Conservation (phyloP, 116 monocot species). For the Posidonia oceanica region DNA sequence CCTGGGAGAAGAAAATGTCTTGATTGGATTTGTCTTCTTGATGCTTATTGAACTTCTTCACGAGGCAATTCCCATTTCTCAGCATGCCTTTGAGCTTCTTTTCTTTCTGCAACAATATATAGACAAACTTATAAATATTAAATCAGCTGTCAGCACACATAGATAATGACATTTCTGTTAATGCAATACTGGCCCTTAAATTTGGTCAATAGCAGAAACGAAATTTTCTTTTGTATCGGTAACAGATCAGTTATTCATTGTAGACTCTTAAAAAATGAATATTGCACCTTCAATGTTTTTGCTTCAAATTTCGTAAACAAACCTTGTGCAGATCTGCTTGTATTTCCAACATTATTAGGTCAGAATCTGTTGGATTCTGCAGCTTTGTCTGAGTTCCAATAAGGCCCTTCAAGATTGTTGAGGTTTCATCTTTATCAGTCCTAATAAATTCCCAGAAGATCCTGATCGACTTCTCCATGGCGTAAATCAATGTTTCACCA, state of each 20-base stretch:
- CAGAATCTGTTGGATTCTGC: slow-evolving; percentile 47
- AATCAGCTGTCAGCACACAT: background rate
- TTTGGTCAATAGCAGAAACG: too few species aligned
- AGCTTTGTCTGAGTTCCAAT: slow-evolving; percentile 33
- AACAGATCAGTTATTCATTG: too few species aligned
- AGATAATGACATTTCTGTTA: too few species aligned
- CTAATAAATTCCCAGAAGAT: slow-evolving; percentile 80
- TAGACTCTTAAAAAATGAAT: too few species aligned
- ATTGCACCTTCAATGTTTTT: too few species aligned
- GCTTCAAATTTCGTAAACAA: background rate
- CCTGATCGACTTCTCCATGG: slow-evolving; percentile 57
- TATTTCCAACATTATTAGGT: slow-evolving; percentile 9
- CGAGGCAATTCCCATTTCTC: slow-evolving; percentile 47
- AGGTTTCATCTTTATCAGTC: slow-evolving; percentile 60
- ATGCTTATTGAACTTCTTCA: slow-evolving; percentile 63
- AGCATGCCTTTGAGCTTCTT: slow-evolving; percentile 66
- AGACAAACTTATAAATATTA: background rate
- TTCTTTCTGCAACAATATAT: slow-evolving; percentile 46
- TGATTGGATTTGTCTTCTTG: slow-evolving; percentile 36
- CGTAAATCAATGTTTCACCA: slow-evolving; percentile 44
- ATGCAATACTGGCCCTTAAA: too few species aligned
- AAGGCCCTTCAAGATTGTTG: slow-evolving; percentile 36
- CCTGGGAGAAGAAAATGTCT: slow-evolving; percentile 63
- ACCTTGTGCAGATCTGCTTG: slow-evolving; percentile 22
- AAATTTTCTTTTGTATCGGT: too few species aligned